A percentile compares a stretch with the other conserved stretches of the same genome.
phyloP scores from a whole-genome alignment of 805 yeast species.

The Pichia ethanolica region DNA sequence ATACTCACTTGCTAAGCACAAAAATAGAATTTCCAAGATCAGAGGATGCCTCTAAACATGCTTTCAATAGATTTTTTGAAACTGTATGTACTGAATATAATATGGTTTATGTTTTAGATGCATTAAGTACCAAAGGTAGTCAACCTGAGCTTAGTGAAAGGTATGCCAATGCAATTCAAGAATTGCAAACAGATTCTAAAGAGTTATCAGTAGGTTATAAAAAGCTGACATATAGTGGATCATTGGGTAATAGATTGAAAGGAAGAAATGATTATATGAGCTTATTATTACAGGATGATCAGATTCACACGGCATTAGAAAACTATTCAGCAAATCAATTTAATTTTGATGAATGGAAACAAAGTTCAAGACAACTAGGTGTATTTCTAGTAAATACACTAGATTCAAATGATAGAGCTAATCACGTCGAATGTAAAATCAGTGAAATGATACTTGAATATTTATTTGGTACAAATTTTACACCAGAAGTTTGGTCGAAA shows the following conservation, averaged over 20 bases:
- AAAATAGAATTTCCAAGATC: constrained; percentile 43
- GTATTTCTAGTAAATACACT: constrained; percentile 43
- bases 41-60: constrained; percentile 46
- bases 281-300: constrained; percentile 15
- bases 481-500: constrained; percentile 25
- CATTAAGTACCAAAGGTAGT: constrained; percentile 33
- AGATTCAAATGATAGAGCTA: constrained; percentile 44
- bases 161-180: constrained; percentile 26
- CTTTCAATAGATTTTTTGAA: constrained; percentile 45
- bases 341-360: constrained; percentile 29
- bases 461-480: constrained; percentile 37
- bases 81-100: constrained; percentile 39
- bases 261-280: constrained; percentile 21
- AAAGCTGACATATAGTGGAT: constrained; percentile 30
- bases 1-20: constrained; percentile 37
- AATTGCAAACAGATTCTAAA: constrained; percentile 6
- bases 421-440: constrained; percentile 38
- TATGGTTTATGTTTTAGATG: constrained; percentile 42
- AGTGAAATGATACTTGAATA: constrained; percentile 42
- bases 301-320: constrained; percentile 26
- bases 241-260: constrained; percentile 26
- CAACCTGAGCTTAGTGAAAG: constrained; percentile 40
- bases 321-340: constrained; percentile 41
- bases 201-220: constrained; percentile 20
- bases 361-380: constrained; percentile 43